Percentiles rank a stretch among this genome's conserved stretches.
phyloP scores from a whole-genome alignment of 2,329 filamentous ascomycete genomes.

The Fusarium fujikuroi region DNA sequence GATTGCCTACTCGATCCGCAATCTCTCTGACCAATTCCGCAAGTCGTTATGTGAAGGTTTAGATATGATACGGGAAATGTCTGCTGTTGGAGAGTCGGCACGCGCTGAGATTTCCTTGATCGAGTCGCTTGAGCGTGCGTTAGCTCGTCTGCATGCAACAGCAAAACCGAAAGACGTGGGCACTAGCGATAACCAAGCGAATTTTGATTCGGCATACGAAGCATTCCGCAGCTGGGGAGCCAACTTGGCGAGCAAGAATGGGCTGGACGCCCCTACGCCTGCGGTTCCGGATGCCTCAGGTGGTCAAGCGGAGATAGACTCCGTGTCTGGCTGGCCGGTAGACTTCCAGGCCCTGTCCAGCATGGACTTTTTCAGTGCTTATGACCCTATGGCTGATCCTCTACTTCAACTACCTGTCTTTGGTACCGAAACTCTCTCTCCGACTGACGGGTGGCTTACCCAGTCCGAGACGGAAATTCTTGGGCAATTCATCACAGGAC shows the following conservation, averaged over 20 bases:
- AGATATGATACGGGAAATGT: conserved; percentile 6
- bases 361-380: conserved; percentile 9
- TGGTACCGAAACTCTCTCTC: not conserved
- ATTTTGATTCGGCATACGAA: not conserved
- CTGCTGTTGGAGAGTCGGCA: not conserved
- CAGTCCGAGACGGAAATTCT: not conserved
- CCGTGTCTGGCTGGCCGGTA: not conserved
- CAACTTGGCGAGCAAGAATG: not conserved
- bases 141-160: not conserved
- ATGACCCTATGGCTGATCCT: not conserved
- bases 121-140: conserved; percentile 4
- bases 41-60: not conserved
- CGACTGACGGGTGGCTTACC: not conserved
- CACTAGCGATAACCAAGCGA: not conserved
- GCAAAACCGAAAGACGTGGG: not conserved
- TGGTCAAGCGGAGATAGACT: not conserved
- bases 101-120: not conserved
- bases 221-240: conserved; percentile 4
- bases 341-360: not conserved
- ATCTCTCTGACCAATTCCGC: not conserved
- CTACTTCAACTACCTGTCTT: not conserved
- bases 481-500: not conserved
- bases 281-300: not conserved
- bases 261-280: not conserved
- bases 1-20: conserved; percentile 8